Base-by-base conservation (phyloP, 1,284 basidiomycete species). In the Xanthoconium separans region DNA sequence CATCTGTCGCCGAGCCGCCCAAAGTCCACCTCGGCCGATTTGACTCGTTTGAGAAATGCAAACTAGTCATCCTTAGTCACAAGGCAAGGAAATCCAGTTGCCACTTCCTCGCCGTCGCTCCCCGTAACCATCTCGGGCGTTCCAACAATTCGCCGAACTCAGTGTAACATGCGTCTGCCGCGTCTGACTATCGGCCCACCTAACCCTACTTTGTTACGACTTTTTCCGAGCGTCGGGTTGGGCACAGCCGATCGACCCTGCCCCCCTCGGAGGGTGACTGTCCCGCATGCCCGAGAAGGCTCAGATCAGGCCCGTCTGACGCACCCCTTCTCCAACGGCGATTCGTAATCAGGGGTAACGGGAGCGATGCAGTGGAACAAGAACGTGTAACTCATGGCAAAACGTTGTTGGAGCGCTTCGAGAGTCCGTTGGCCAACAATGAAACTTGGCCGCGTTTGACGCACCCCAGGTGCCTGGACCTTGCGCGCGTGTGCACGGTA, bases 161-260 rank as follows among this genome's bases (percentile, higher is more conserved):
- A 22, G 22, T 22, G 22, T 2, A 22, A 22, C 22, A 22, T 22
- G n/a, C n/a, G n/a, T n/a, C n/a, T n/a, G n/a, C n/a, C n/a, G 22
- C 22, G 22, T 22, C 22, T 22, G 22, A 4, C 4, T 4, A 29
- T 36, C 20, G n/a, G 22, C 50, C 12, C 5, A 40, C 20, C 9
- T 24, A 10, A 5, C 18, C 27, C 56, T 40, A 37, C 9, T 33
- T 44, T 18, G 20, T 36, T 15, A 22, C 18, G 10, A 10, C 27
- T 18, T 39, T 48, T 44, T 54, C 63, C 62, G 52, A 65, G 7
- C 37, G 15, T 48, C 52, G 46, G 55, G 40, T 57, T 41, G 46
- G 42, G 42, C 62, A 64, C 62, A 59, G 60, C 57, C 60, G 18
- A 22, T 50, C 51, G 57, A 44, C 44, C 45, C 42, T 46, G 30